Evolutionary conservation across 73 alveolate species (phyloP).

Genomic region (Uronychia setigera): DNA sequence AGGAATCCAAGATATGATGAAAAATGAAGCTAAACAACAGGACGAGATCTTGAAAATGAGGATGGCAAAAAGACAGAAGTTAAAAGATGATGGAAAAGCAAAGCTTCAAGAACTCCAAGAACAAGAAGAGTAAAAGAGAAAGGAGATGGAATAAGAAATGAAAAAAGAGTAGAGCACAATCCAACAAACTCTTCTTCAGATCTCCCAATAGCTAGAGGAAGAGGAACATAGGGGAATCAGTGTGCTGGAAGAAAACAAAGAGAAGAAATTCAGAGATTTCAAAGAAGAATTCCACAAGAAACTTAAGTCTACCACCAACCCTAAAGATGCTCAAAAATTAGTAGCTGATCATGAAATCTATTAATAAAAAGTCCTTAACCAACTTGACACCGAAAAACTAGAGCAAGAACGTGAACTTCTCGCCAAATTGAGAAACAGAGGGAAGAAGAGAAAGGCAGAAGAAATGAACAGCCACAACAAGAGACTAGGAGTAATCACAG

Average conservation of each 20-base stretch:
- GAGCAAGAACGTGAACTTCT: conserved; percentile 48
- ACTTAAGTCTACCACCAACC: conserved; percentile 16
- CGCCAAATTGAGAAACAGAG: conserved; percentile 23
- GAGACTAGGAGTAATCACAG: background rate
- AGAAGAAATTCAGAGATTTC: conserved; percentile 15
- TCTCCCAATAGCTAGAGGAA: background rate
- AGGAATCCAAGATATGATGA: conserved; percentile 33
- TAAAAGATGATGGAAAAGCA: conserved; percentile 21
- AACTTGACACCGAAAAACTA: conserved; percentile 34
- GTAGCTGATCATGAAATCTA: conserved; percentile 31
- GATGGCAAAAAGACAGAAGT: conserved; percentile 38
- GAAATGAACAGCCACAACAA: conserved; percentile 13
- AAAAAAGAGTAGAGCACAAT: conserved; percentile 1
- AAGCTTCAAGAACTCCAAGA: conserved; percentile 30
- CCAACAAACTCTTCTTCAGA: conserved; percentile 2
- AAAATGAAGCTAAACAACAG: conserved; percentile 48
- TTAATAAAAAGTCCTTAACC: conserved; percentile 2
- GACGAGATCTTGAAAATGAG: conserved; percentile 23
- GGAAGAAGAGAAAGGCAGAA: conserved; percentile 16
- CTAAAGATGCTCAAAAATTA: background rate
- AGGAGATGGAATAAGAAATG: background rate
- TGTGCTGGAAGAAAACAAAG: conserved; percentile 7
- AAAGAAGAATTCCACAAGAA: conserved; percentile 17
- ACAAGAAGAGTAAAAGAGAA: conserved; percentile 4
- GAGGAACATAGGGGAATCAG: conserved; percentile 7